phyloP scores from a whole-genome alignment of 1,284 basidiomycete species.

The Cutaneotrichosporon curvatum region DNA sequence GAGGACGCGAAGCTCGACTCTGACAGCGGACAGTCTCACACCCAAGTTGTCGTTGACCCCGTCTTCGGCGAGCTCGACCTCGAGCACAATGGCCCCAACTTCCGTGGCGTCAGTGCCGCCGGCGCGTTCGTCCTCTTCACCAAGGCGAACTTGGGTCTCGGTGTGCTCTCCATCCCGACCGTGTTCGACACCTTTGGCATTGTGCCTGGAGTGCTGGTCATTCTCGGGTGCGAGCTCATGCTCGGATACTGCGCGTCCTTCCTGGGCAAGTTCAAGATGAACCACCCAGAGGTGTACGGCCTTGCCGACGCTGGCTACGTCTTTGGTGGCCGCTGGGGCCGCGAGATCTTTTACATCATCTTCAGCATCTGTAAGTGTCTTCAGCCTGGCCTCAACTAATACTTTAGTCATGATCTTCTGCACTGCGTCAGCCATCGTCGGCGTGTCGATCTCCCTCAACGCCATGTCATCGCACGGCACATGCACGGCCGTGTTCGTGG shows the following conservation, averaged over 20 bases:
- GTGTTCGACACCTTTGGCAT: slow-evolving; percentile 29
- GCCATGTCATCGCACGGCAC: slow-evolving; percentile 37
- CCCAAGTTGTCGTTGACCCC: slow-evolving; percentile 21
- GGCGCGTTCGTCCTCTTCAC: slow-evolving; percentile 23
- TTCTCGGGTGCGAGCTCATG: slow-evolving; percentile 20
- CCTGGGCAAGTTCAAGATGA: slow-evolving; percentile 37
- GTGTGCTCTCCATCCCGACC: slow-evolving; percentile 33
- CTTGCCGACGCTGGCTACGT: slow-evolving; percentile 28
- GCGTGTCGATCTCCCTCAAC: slow-evolving; percentile 45
- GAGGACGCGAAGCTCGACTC: too few relatives aligned
- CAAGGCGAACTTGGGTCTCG: slow-evolving; percentile 34
- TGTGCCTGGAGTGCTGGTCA: slow-evolving; percentile 32
- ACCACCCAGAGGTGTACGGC: slow-evolving; percentile 32
- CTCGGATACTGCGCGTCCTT: background rate
- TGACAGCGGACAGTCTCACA: too few relatives aligned
- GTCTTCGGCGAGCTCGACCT: slow-evolving; percentile 33
- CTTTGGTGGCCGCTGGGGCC: slow-evolving; percentile 8
- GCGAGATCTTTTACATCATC: slow-evolving; percentile 10
- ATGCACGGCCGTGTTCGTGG: slow-evolving; percentile 41
- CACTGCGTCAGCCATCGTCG: slow-evolving; percentile 25
- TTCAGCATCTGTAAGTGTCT: too few relatives aligned
- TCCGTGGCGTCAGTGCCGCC: slow-evolving; percentile 19
- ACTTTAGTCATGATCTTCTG: slow-evolving; percentile 27
- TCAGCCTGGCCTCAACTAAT: too few relatives aligned
- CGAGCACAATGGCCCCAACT: slow-evolving; percentile 25